Percentiles rank a stretch among this genome's conserved stretches.
Conservation (phyloP, 768 basidiomycete genomes). For the Agaricus blazei region DNA sequence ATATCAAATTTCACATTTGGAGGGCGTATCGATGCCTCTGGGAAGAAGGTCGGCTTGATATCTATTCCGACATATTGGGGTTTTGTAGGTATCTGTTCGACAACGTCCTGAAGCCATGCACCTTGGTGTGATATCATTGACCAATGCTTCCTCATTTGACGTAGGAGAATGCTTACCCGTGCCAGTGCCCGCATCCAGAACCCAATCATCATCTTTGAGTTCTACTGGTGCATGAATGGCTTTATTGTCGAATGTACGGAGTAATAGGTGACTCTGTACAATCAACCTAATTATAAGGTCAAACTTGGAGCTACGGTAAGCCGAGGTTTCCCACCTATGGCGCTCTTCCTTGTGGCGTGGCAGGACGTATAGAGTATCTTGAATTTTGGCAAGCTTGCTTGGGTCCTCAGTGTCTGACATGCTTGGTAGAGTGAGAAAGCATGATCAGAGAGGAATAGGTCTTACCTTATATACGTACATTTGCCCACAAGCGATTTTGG, state of each 20-base stretch:
- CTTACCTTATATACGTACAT: no score
- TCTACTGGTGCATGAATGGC: background rate
- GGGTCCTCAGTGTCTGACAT: no score
- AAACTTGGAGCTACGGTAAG: no score
- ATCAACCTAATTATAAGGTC: background rate
- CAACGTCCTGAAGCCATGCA: background rate
- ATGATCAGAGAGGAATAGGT: no score
- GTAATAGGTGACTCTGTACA: background rate
- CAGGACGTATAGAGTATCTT: background rate
- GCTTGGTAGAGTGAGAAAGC: no score
- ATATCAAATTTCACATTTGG: background rate
- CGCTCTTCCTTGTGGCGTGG: slow-evolving; percentile 5
- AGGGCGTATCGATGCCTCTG: background rate
- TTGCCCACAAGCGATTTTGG: no score
- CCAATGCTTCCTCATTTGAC: no score
- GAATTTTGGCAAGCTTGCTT: no score
- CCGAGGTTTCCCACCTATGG: background rate
- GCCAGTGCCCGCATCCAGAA: no score
- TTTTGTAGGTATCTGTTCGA: background rate
- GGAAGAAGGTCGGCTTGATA: slow-evolving; percentile 3
- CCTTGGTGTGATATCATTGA: no score
- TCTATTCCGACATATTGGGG: background rate
- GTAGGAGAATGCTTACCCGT: no score
- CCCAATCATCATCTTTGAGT: background rate
- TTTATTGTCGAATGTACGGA: background rate